A percentile compares a stretch with the other conserved stretches of the same genome.
Evolutionary conservation across 768 basidiomycete species (phyloP).

Genomic region (Suillus occidentalis): DNA sequence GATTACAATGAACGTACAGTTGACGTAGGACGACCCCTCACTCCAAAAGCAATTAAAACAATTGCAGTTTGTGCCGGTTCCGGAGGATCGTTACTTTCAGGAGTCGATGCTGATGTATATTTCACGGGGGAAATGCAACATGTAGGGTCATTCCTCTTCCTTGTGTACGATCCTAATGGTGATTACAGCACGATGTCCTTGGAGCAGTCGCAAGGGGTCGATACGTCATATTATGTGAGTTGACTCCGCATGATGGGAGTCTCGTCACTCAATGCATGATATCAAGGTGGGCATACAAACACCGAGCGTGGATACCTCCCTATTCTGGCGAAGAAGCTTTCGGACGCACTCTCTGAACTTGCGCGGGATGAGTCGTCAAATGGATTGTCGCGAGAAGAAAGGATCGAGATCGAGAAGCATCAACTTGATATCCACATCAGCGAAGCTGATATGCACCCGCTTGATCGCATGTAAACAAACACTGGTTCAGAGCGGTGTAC

Average conservation of each 20-base stretch:
- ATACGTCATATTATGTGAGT: constrained; percentile 83
- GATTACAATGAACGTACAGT: constrained; percentile 39
- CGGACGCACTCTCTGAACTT: constrained; percentile 45
- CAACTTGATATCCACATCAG: constrained; percentile 68
- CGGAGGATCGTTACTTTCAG: constrained; percentile 75
- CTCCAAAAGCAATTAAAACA: constrained; percentile 42
- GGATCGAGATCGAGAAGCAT: constrained; percentile 21
- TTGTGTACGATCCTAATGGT: constrained; percentile 18
- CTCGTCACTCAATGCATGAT: constrained; percentile 14
- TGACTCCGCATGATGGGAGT: constrained; percentile 11
- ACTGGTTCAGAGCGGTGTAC: neutral
- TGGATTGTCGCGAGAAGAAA: constrained; percentile 36
- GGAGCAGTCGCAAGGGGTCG: constrained; percentile 74
- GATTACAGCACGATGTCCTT: constrained; percentile 78
- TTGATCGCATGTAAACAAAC: constrained; percentile 54
- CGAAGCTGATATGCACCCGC: constrained; percentile 69
- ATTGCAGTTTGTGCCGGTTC: constrained; percentile 93
- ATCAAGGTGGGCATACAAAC: constrained; percentile 84
- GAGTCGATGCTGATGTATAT: constrained; percentile 79
- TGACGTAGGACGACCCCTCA: constrained; percentile 60
- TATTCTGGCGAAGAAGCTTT: constrained; percentile 64
- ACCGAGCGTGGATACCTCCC: constrained; percentile 94
- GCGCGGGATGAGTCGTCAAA: constrained; percentile 31
- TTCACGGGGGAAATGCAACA: constrained; percentile 94
- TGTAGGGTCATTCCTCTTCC: constrained; percentile 42